phyloP scores from a whole-genome alignment of 306 rosid genomes.

The Vigna hirtella region DNA sequence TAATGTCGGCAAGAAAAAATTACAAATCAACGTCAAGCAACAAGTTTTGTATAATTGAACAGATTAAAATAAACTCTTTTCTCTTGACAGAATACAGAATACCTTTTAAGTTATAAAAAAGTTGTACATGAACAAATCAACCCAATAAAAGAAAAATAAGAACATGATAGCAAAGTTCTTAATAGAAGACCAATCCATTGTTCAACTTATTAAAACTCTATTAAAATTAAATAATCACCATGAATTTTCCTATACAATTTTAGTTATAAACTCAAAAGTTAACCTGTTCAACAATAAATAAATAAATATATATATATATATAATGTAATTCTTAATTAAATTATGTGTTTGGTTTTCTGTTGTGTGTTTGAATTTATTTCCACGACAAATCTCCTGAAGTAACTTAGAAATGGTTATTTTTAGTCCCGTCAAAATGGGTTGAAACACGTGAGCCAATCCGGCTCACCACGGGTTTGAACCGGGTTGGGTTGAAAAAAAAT shows the following conservation, averaged over 20 bases:
- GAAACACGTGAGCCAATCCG: too few species aligned
- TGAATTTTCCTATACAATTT: neutral
- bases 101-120: neutral
- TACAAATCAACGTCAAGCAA: constrained; percentile 4
- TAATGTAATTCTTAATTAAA: neutral
- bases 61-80: too few species aligned
- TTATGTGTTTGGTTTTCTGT: neutral
- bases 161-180: neutral
- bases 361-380: too few species aligned
- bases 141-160: neutral
- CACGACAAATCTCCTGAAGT: too few species aligned
- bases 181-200: neutral
- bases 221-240: too few species aligned
- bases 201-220: neutral
- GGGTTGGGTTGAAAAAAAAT: too few species aligned
- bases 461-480: too few species aligned
- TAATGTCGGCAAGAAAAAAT: constrained; percentile 7
- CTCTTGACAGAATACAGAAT: neutral
- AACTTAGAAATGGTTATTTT: too few species aligned
- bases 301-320: too few species aligned
- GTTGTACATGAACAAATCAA: neutral
- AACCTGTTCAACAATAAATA: neutral
- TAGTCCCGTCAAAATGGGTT: too few species aligned
- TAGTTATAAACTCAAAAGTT: neutral
- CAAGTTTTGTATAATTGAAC: neutral